A percentile compares a stretch with the other conserved stretches of the same genome.
Conservation (phyloP, 345 rosid species). For the Syzygium aromaticum region DNA sequence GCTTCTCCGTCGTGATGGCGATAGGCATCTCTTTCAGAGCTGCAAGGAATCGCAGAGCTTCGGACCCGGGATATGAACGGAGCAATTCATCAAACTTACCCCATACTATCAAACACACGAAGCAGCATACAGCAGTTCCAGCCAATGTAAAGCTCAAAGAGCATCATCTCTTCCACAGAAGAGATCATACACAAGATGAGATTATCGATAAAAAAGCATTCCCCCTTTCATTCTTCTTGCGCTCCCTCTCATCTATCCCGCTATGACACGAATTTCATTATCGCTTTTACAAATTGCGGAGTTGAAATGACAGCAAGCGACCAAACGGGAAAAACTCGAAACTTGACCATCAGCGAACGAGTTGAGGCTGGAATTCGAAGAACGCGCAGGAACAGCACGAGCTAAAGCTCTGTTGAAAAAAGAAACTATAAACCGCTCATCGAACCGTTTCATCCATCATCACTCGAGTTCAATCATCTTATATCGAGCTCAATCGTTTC, state of each 20-base stretch:
- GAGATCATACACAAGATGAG: background rate
- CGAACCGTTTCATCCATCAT: background rate
- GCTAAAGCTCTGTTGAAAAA: background rate
- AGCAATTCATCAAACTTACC: background rate
- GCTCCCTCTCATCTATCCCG: background rate
- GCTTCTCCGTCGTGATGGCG: slow-evolving; percentile 54
- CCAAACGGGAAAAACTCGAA: background rate
- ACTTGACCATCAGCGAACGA: background rate
- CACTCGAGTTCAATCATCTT: background rate
- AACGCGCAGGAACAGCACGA: background rate
- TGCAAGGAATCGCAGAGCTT: slow-evolving; percentile 6
- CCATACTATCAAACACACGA: background rate
- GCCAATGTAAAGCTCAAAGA: background rate
- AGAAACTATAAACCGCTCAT: background rate
- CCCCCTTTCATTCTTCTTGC: background rate
- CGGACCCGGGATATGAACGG: background rate
- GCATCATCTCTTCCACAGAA: background rate
- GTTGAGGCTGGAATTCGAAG: background rate
- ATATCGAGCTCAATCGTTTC: background rate
- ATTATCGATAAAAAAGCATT: background rate
- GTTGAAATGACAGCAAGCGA: background rate
- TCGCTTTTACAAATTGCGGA: background rate
- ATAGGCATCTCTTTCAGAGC: slow-evolving; percentile 75
- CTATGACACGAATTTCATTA: background rate
- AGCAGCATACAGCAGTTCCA: background rate